These are phyloP conservation scores for Hermanozyma aechmeae DNA, from an alignment of 805 yeast species.

Conservation along the genomic window DNA sequence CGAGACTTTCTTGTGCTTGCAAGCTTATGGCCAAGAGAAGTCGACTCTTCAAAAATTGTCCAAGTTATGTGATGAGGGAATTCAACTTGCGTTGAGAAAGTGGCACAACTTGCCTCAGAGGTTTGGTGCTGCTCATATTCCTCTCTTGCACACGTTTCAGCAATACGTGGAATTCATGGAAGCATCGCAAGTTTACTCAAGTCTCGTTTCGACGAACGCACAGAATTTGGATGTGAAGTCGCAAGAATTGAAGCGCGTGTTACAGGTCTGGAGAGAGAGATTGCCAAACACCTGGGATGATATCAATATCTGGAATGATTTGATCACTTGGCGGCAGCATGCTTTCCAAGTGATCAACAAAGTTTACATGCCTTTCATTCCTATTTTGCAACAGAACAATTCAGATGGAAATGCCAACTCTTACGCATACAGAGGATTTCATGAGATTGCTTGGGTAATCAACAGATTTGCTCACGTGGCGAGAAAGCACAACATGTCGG, in stretches of 20 bases:
- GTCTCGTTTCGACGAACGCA: constrained; percentile 81
- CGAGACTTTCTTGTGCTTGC: constrained; percentile 87
- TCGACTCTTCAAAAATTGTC: constrained; percentile 81
- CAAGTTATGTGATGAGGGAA: constrained; percentile 89
- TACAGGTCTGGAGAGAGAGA: constrained; percentile 97
- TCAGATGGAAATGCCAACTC: constrained; percentile 73
- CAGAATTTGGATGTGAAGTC: constrained; percentile 87
- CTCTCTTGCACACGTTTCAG: constrained; percentile 88
- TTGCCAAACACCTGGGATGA: constrained; percentile 97
- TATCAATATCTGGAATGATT: constrained; percentile 93
- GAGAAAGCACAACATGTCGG: constrained; percentile 92
- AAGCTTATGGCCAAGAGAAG: constrained; percentile 86
- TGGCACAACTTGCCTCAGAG: constrained; percentile 87
- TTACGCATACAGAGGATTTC: constrained; percentile 95
- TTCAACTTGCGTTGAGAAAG: constrained; percentile 80
- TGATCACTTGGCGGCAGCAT: constrained; percentile 98
- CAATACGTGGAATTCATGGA: constrained; percentile 97
- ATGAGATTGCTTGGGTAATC: constrained; percentile 98
- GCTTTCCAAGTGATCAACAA: constrained; percentile 94
- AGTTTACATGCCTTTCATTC: constrained; percentile 87
- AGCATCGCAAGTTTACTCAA: constrained; percentile 88
- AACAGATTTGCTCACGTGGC: constrained; percentile 98
- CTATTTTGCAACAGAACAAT: constrained; percentile 62
- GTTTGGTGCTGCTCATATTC: constrained; percentile 75
- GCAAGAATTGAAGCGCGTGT: constrained; percentile 86